A percentile compares a stretch with the other conserved stretches of the same genome.
These are phyloP conservation scores for Lonicera japonica DNA, from an alignment of 129 eudicot species.

Conservation along the genomic window DNA sequence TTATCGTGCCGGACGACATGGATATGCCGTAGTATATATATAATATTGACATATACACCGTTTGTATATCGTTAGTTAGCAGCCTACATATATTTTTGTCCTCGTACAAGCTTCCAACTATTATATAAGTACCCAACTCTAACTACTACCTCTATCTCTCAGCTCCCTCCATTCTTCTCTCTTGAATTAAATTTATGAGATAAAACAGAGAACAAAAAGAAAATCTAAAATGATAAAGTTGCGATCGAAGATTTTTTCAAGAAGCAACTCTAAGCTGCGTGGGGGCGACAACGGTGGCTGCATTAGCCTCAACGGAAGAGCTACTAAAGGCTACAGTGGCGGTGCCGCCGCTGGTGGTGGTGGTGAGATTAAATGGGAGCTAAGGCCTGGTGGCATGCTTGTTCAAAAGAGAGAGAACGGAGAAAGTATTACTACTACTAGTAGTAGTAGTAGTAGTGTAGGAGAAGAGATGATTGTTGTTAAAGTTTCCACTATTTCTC, in stretches of 20 bases:
- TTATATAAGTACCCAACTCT: too few species aligned
- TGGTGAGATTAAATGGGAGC: constrained; percentile 69
- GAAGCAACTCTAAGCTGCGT: constrained; percentile 58
- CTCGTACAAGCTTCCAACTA: constrained; percentile 6
- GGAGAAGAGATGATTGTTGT: constrained; percentile 43
- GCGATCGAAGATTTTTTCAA: constrained; percentile 56
- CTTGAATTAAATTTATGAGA: neutral
- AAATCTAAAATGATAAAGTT: constrained; percentile 47
- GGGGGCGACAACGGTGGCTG: constrained; percentile 20
- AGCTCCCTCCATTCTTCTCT: constrained; percentile 11
- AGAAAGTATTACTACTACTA: too few species aligned
- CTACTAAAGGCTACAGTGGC: too few species aligned
- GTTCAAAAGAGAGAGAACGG: constrained; percentile 62
- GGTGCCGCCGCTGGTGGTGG: neutral
- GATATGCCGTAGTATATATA: too few species aligned
- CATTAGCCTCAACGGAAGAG: neutral
- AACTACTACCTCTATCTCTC: constrained; percentile 35
- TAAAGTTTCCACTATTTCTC: constrained; percentile 54
- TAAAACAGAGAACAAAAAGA: constrained; percentile 9
- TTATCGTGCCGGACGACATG: too few species aligned
- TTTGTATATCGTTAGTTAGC: too few species aligned
- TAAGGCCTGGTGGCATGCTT: constrained; percentile 89
- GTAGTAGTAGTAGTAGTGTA: neutral
- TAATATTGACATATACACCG: too few species aligned
- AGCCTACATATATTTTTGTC: neutral